Conservation (phyloP, 208 protist genomes). For the Crithidia brevicula region DNA sequence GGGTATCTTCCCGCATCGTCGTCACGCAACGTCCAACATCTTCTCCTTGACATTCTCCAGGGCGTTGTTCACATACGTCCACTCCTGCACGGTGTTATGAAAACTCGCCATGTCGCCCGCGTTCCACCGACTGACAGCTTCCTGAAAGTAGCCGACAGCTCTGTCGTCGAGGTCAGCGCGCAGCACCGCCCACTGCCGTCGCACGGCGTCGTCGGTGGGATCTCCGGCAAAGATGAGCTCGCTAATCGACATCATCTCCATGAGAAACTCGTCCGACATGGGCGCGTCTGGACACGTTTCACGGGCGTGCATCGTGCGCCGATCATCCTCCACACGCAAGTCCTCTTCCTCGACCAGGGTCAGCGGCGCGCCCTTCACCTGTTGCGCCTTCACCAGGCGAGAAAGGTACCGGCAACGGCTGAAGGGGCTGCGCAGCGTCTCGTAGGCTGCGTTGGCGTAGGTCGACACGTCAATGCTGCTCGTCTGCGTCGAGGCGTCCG, state of each 20-base stretch:
- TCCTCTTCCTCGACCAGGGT: conserved; percentile 65
- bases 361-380: conserved; percentile 41
- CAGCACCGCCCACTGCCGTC: conserved; percentile 53
- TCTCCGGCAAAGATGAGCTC: conserved; percentile 78
- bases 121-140: conserved; percentile 46
- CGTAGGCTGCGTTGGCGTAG: conserved; percentile 83
- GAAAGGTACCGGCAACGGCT: conserved; percentile 80
- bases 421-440: conserved; percentile 74
- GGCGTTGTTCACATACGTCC: conserved; percentile 83
- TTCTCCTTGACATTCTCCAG: conserved; percentile 64
- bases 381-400: conserved; percentile 44
- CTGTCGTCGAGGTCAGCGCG: conserved; percentile 69
- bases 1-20: no score
- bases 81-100: conserved; percentile 58
- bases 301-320: conserved; percentile 31
- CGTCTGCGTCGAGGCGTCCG: neutral
- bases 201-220: conserved; percentile 38
- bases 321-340: conserved; percentile 66
- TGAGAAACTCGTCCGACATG: conserved; percentile 68
- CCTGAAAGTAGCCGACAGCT: conserved; percentile 54
- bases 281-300: conserved; percentile 33
- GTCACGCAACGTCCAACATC: conserved; percentile 34
- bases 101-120: conserved; percentile 42
- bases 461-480: conserved; percentile 47
- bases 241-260: conserved; percentile 76